A percentile compares a stretch with the other conserved stretches of the same genome.
These are phyloP conservation scores for Puccinia coronata DNA, from an alignment of 1,284 basidiomycete genomes.

Conservation along the genomic window DNA sequence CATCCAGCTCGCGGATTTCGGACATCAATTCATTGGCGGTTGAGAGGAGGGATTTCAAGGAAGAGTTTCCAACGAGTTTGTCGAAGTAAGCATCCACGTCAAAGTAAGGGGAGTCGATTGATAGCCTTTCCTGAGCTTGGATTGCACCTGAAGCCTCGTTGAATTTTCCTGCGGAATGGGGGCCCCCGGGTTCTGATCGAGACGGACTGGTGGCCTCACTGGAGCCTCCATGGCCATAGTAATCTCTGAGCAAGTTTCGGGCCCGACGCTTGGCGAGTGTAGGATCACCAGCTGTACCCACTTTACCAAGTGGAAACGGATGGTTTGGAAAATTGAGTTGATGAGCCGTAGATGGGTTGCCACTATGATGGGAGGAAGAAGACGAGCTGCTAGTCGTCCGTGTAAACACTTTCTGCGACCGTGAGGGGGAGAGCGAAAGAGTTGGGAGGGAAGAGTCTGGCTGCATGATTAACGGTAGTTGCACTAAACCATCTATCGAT, in stretches of 20 bases:
- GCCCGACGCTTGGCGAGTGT: slow-evolving; percentile 50
- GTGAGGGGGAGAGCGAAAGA: neutral
- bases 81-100: slow-evolving; percentile 79
- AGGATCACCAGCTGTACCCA: slow-evolving; percentile 26
- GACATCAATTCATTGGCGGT: slow-evolving; percentile 50
- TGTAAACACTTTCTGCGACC: neutral
- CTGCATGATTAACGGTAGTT: neutral
- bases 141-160: slow-evolving; percentile 63
- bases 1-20: slow-evolving; percentile 84
- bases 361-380: neutral
- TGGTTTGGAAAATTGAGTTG: neutral
- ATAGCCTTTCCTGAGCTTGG: slow-evolving; percentile 7
- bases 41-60: slow-evolving; percentile 2
- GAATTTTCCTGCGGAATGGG: slow-evolving; percentile 71
- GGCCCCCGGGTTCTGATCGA: slow-evolving; percentile 59
- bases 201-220: slow-evolving; percentile 68
- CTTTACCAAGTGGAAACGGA: slow-evolving; percentile 20
- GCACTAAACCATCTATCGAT: neutral
- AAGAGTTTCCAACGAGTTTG: slow-evolving; percentile 68
- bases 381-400: neutral
- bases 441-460: neutral
- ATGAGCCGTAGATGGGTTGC: neutral
- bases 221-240: slow-evolving; percentile 70
- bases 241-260: slow-evolving; percentile 72
- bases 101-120: slow-evolving; percentile 71